Evolutionary conservation across 768 basidiomycete genomes (phyloP), one percentile per base, ranked within the genome.

Genomic region (Boletus subparvulus): DNA sequence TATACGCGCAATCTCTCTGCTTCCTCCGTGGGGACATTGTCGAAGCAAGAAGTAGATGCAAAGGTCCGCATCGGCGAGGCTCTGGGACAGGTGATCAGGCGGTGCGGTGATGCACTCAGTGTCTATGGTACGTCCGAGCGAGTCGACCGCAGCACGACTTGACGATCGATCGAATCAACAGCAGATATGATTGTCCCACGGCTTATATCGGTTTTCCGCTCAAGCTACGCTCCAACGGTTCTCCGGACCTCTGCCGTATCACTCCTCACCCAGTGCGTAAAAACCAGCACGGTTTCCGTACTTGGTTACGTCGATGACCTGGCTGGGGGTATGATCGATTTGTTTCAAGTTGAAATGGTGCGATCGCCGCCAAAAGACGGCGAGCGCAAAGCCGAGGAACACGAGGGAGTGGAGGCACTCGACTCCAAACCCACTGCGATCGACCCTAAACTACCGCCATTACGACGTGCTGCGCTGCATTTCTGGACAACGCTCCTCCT

Each of bases 401-500:
- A 36, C 41, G 36, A 47, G 21, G 58, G 32, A 36, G 49, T 17
- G 21, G 63, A 57, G 16, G 64, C 37, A 26, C 76, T 85, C 69
- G 85, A 88, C 68, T 65, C 74, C 2, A 74, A 85, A 36, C 87
- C 90, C 11, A 82, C 83, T 0, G 77, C 81, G 0, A 47, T 67
- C 8, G 75, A 86, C 62, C 59, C 88, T 0, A 91, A 86, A 67
- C 79, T 90, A 47, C 91, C 95, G 1, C 80, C 91, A 1, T 75
- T 98, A 4, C 83, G 95, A 33, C 87, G 96, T 41, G 87, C 92
- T 1, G 93, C 91, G 0, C 67, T 97, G n/a, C 86, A 94, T 62
- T 88, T 97, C 68, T 77, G 96, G 42, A 77, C 84, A 0, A 66
- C 87, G 10, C 75, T 94, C 33, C 69, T 93, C n/a, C 79, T 81